A percentile compares a stretch with the other conserved stretches of the same genome.
These are phyloP conservation scores for Biscogniauxia sp. DNA, from an alignment of 2,329 filamentous ascomycete genomes.

Conservation along the genomic window DNA sequence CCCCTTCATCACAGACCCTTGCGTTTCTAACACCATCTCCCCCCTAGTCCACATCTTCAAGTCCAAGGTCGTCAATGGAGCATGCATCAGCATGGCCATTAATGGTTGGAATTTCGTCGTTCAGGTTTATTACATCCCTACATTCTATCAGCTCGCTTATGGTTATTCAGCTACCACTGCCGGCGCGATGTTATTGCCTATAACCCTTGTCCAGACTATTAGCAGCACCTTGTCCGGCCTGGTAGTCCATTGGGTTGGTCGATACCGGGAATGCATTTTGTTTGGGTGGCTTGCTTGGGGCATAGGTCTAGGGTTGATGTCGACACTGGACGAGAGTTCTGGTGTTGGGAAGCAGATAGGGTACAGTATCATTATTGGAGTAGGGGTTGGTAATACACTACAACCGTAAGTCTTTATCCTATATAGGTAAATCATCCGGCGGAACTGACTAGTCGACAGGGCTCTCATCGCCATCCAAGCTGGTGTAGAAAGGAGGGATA, in stretches of 20 bases:
- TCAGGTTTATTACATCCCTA: conserved; percentile 50
- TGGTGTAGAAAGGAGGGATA: conserved; percentile 48
- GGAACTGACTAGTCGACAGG: conserved; percentile 17
- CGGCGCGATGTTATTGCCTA: conserved; percentile 41
- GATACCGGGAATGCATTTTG: conserved; percentile 53
- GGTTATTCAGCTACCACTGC: conserved; percentile 42
- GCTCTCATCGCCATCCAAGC: conserved; percentile 54
- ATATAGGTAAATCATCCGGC: background rate
- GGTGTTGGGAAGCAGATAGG: conserved; percentile 53
- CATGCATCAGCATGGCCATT: conserved; percentile 55
- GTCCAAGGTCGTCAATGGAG: conserved; percentile 51
- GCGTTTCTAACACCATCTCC: conserved; percentile 20
- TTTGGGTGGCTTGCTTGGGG: conserved; percentile 53
- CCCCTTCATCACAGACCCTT: background rate
- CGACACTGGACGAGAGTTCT: conserved; percentile 46
- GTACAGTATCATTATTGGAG: conserved; percentile 50
- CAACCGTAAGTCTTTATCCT: conserved; percentile 40
- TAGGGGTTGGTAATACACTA: conserved; percentile 51
- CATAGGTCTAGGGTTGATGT: conserved; percentile 50
- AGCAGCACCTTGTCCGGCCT: conserved; percentile 51
- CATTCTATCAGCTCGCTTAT: conserved; percentile 46
- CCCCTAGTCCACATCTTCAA: conserved; percentile 51
- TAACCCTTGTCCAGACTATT: conserved; percentile 43
- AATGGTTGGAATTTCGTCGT: conserved; percentile 60
- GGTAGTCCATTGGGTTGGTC: conserved; percentile 50